Evolutionary conservation across 2,329 filamentous ascomycete genomes (phyloP).

Genomic region (Aspergillus niger): DNA sequence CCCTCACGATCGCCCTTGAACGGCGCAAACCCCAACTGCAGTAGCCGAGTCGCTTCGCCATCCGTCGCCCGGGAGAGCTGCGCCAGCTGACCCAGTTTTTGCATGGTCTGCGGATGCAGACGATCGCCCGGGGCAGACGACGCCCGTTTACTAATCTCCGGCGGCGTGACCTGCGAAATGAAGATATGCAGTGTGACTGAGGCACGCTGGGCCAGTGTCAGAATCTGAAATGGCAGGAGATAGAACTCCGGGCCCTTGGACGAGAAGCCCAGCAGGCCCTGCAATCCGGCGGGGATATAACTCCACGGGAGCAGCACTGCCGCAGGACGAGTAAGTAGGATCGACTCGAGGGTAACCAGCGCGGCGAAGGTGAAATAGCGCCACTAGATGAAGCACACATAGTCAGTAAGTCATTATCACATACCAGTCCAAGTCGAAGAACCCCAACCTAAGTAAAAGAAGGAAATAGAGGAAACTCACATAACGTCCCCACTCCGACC

Average conservation of each 20-base stretch:
- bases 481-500: constrained; percentile 48
- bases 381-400: constrained; percentile 40
- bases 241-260: constrained; percentile 48
- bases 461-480: constrained; percentile 34
- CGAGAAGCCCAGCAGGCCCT: constrained; percentile 39
- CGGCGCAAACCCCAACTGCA: constrained; percentile 78
- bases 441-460: not conserved
- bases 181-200: constrained; percentile 80
- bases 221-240: constrained; percentile 77
- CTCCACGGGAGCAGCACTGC: constrained; percentile 39
- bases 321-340: constrained; percentile 57
- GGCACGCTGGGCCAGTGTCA: constrained; percentile 73
- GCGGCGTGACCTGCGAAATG: constrained; percentile 75
- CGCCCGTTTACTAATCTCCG: constrained; percentile 53
- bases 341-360: constrained; percentile 59
- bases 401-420: constrained; percentile 24
- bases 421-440: constrained; percentile 8
- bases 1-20: constrained; percentile 71
- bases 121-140: constrained; percentile 33
- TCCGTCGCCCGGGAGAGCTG: constrained; percentile 62
- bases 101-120: constrained; percentile 53
- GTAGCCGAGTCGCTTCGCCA: constrained; percentile 66
- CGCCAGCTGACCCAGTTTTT: constrained; percentile 70
- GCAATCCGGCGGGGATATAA: constrained; percentile 35
- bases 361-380: constrained; percentile 55